phyloP scores from a whole-genome alignment of 2,329 filamentous ascomycete species.

The Ceratocystiopsis sp. region DNA sequence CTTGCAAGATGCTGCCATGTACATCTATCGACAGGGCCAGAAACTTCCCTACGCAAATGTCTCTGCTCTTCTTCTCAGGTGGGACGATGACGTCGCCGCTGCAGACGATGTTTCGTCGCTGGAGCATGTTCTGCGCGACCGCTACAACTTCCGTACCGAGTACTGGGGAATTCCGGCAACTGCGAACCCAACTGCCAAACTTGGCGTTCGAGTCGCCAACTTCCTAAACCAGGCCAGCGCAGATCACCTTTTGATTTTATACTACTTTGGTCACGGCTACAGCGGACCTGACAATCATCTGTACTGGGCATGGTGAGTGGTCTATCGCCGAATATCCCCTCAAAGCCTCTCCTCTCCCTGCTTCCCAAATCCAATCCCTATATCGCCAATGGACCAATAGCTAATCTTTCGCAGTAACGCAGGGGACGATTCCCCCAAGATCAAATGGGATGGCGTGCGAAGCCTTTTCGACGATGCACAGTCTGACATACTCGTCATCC shows the following conservation, averaged over 20 bases:
- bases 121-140: constrained; percentile 39
- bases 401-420: constrained; percentile 26
- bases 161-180: constrained; percentile 44
- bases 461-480: constrained; percentile 45
- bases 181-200: constrained; percentile 41
- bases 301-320: constrained; percentile 33
- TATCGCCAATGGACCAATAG: too few relatives aligned
- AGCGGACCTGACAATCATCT: constrained; percentile 41
- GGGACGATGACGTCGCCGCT: constrained; percentile 41
- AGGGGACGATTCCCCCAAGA: constrained; percentile 38
- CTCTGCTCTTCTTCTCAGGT: constrained; percentile 42
- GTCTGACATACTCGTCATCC: constrained; percentile 43
- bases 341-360: neutral
- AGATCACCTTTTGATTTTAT: constrained; percentile 46
- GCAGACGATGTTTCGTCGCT: constrained; percentile 36
- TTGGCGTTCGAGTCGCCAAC: constrained; percentile 40
- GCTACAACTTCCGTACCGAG: constrained; percentile 43
- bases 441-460: constrained; percentile 47
- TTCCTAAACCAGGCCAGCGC: constrained; percentile 40
- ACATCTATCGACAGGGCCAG: constrained; percentile 47
- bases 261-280: constrained; percentile 46
- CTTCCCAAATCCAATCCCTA: too few relatives aligned
- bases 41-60: constrained; percentile 38
- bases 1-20: constrained; percentile 50
- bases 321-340: too few relatives aligned